phyloP scores from a whole-genome alignment of 2,329 filamentous ascomycete genomes.

The Penicillium hordei region DNA sequence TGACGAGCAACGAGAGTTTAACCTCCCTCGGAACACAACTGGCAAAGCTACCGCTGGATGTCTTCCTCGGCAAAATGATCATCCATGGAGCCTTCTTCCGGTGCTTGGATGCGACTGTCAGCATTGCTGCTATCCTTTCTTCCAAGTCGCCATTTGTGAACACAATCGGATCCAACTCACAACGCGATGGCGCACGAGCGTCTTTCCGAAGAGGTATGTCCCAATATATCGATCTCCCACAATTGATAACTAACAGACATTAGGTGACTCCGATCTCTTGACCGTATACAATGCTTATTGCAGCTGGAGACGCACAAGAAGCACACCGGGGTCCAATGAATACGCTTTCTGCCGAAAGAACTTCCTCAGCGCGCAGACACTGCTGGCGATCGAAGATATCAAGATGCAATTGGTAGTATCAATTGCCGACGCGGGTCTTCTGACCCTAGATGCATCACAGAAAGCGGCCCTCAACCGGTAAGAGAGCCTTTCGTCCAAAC shows the following conservation, averaged over 20 bases:
- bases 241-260: constrained; percentile 9
- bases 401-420: constrained; percentile 87
- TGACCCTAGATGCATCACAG: constrained; percentile 73
- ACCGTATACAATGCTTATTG: constrained; percentile 93
- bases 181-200: constrained; percentile 76
- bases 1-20: constrained; percentile 77
- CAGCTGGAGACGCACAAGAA: constrained; percentile 81
- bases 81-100: constrained; percentile 82
- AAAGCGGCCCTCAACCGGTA: constrained; percentile 66
- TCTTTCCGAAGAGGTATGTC: constrained; percentile 68
- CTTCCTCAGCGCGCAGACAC: constrained; percentile 83
- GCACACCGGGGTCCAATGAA: constrained; percentile 68
- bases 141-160: constrained; percentile 92
- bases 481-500: neutral
- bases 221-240: neutral
- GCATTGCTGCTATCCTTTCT: constrained; percentile 87
- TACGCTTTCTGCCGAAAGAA: constrained; percentile 93
- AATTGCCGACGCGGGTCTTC: constrained; percentile 79
- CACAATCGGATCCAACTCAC: constrained; percentile 77
- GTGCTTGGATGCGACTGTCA: constrained; percentile 87
- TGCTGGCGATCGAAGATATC: constrained; percentile 90
- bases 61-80: constrained; percentile 91
- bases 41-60: constrained; percentile 84
- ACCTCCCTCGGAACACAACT: constrained; percentile 85
- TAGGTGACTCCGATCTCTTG: constrained; percentile 82